Conservation (phyloP, 148 eudicot species). For the Spergularia marina region DNA sequence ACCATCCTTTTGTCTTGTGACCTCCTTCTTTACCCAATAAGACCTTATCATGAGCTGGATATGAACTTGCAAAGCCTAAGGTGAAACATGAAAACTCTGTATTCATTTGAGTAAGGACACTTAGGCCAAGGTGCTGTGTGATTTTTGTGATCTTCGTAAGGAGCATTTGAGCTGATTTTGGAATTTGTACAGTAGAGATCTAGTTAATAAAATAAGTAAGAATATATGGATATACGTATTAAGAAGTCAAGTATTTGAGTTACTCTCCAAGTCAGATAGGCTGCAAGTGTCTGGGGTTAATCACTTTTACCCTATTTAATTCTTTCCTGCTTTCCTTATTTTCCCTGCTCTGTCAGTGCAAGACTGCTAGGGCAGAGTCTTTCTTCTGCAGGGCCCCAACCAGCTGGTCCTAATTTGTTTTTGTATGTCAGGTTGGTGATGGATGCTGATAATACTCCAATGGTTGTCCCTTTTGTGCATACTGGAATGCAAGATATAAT, state of each 20-base stretch:
- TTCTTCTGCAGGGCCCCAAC: not conserved
- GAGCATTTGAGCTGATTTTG: not conserved
- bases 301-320: not conserved
- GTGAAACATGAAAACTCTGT: too few species aligned
- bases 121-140: too few species aligned
- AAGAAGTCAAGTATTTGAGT: not conserved
- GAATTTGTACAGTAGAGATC: not conserved
- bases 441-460: conserved; percentile 81
- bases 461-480: conserved; percentile 92
- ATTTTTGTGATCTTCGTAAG: too few species aligned
- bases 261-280: not conserved
- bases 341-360: not conserved
- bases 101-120: too few species aligned
- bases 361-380: not conserved
- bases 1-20: too few species aligned
- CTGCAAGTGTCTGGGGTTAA: not conserved
- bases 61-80: too few species aligned
- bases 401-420: not conserved
- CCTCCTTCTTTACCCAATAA: too few species aligned
- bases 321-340: not conserved
- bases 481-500: conserved; percentile 95
- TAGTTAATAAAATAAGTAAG: not conserved
- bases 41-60: too few species aligned
- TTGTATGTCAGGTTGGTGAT: conserved; percentile 59
- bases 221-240: not conserved